phyloP scores from a whole-genome alignment of 352 stramenopile species.

The Globisporangium radiosum region DNA sequence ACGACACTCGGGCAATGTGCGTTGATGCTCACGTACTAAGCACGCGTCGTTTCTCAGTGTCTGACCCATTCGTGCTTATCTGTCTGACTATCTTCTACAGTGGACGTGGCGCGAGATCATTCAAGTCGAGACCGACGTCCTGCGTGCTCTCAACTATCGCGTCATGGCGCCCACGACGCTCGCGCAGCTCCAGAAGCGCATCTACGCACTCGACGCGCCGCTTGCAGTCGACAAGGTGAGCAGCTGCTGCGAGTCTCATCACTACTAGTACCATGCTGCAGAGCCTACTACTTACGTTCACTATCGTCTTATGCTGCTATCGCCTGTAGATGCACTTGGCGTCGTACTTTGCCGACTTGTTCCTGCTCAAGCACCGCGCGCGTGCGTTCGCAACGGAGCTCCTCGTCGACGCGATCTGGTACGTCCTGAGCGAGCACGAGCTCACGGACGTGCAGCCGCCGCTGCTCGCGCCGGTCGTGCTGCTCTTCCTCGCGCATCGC shows the following conservation, averaged over 20 bases:
- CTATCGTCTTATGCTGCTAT: neutral
- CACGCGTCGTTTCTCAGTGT: neutral
- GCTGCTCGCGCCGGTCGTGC: constrained; percentile 43
- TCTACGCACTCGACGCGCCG: constrained; percentile 19
- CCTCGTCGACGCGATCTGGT: constrained; percentile 56
- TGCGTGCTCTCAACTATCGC: constrained; percentile 42
- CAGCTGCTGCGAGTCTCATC: no score
- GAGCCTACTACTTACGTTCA: neutral
- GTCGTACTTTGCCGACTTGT: constrained; percentile 52
- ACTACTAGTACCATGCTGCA: no score
- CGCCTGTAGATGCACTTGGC: constrained; percentile 30
- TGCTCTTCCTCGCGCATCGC: constrained; percentile 54
- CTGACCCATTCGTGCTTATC: neutral
- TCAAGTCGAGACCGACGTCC: constrained; percentile 31
- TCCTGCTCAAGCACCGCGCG: constrained; percentile 38
- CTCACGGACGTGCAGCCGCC: constrained; percentile 38
- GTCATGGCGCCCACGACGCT: constrained; percentile 48
- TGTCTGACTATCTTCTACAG: constrained; percentile 15
- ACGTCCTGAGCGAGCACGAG: constrained; percentile 36
- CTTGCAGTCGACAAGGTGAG: constrained; percentile 6
- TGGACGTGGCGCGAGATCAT: constrained; percentile 68
- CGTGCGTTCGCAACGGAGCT: constrained; percentile 37
- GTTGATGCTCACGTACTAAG: no score
- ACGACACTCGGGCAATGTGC: constrained; percentile 56
- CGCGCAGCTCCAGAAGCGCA: constrained; percentile 30